Evolutionary conservation across 1,139 yeast genomes (phyloP), one percentile per base, ranked within the genome.

Genomic region (Hansenula lynferdii): DNA sequence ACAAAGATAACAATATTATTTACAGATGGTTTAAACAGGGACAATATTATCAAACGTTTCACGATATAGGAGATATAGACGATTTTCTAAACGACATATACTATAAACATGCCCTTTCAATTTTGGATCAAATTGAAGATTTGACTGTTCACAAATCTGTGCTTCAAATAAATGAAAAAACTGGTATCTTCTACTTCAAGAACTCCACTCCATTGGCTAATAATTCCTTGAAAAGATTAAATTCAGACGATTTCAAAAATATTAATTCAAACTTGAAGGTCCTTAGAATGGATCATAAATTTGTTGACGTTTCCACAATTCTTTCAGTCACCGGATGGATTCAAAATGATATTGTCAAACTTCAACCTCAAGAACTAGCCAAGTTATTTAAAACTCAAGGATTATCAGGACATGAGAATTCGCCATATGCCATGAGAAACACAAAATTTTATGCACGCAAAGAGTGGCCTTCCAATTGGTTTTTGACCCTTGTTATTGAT

Each of bases 381-480:
- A 62, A 45, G 36, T 47, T 31, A 8, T 49, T 33, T 48, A 51
- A 34, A n/a, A 39, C 31, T 6, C 21, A 34, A 12, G n/a, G 20
- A 18, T 21, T 42, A 57, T 17, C 41, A 44, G 11, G n/a, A 12
- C 11, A 10, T 17, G 28, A 35, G 16, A 25, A 49, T 18, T 28
- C 45, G 49, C 28, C 33, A 3, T 33, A 14, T 16, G 10, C 23
- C 53, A 5, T 43, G 56, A 31, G 26, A 38, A 58, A 60, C 29
- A 50, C 77, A 20, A 77, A 70, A 45, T 70, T 77, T 40, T 82
- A 75, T 53, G 68, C 85, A 18, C 65, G 84, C 37, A 74, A 73
- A 38, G 80, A 74, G 43, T 83, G 90, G 90, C 87, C 89, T 1
- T 63, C 77, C 3, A 75, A 80, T 40, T 83, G 90, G 90, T 79